Evolutionary conservation across 257 asterid genomes (phyloP).

Genomic region (Lithospermum erythrorhizon): DNA sequence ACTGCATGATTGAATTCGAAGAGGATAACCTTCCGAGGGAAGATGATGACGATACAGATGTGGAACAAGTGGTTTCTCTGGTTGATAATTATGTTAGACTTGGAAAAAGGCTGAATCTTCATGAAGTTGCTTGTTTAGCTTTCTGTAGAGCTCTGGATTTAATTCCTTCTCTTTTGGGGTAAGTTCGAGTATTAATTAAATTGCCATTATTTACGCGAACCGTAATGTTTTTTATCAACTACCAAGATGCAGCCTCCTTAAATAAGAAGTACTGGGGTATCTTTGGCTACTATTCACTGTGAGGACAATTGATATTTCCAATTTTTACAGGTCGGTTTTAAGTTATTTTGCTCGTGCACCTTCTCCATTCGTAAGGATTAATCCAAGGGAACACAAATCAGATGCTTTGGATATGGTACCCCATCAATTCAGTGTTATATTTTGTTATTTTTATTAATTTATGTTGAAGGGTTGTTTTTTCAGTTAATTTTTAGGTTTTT

Average conservation of each 20-base stretch:
- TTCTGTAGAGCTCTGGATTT: conserved; percentile 66
- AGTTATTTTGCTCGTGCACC: conserved; percentile 69
- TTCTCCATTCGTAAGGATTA: conserved; percentile 77
- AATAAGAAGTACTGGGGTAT: too few relatives aligned
- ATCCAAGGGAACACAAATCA: conserved; percentile 23
- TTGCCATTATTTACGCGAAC: too few relatives aligned
- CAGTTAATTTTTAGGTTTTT: too few relatives aligned
- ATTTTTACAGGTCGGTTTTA: conserved; percentile 49
- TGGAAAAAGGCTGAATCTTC: conserved; percentile 63
- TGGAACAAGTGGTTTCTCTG: conserved; percentile 26
- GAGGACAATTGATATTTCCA: conserved; percentile 5
- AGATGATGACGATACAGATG: conserved; percentile 32
- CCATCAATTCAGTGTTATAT: background rate
- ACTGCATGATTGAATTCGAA: conserved; percentile 25
- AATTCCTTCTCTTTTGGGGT: conserved; percentile 61
- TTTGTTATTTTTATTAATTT: background rate
- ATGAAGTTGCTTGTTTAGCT: conserved; percentile 82
- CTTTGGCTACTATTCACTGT: background rate
- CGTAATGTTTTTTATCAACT: too few relatives aligned
- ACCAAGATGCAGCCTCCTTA: too few relatives aligned
- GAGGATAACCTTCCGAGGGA: conserved; percentile 42
- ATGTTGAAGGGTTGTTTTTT: background rate
- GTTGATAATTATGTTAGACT: conserved; percentile 39
- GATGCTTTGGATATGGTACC: conserved; percentile 37
- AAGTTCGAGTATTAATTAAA: conserved; percentile 3